A percentile compares a stretch with the other conserved stretches of the same genome.
Evolutionary conservation across 805 yeast species (phyloP).

Genomic region (Ogataea siamensis): DNA sequence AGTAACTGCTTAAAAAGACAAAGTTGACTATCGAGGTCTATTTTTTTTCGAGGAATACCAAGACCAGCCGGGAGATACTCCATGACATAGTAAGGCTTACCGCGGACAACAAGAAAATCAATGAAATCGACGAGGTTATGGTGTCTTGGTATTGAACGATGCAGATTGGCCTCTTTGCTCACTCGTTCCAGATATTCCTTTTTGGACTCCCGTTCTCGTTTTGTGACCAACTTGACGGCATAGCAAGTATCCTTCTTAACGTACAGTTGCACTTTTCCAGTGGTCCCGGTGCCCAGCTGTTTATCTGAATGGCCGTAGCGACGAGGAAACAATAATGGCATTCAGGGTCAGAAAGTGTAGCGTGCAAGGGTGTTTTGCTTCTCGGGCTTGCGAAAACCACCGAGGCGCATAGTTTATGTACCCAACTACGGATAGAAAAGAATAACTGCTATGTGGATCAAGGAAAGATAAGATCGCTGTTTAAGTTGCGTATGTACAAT

Average conservation of each 20-base stretch:
- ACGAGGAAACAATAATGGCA: slow-evolving; percentile 12
- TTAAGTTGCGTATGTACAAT: not conserved
- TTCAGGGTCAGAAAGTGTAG: slow-evolving; percentile 39
- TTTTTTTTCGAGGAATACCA: slow-evolving; percentile 1
- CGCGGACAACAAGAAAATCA: slow-evolving; percentile 31
- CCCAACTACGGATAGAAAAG: no score
- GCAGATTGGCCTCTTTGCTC: slow-evolving; percentile 36
- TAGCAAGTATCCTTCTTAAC: slow-evolving; percentile 9
- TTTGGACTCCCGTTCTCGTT: slow-evolving; percentile 40
- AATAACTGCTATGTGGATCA: no score
- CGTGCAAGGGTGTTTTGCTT: slow-evolving; percentile 38
- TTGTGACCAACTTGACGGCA: slow-evolving; percentile 48
- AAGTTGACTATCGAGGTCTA: slow-evolving; percentile 19
- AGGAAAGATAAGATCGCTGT: no score
- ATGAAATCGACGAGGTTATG: slow-evolving; percentile 36
- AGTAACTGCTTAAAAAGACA: slow-evolving; percentile 43
- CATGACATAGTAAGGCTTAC: slow-evolving; percentile 30
- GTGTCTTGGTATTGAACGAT: slow-evolving; percentile 30
- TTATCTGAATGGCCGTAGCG: slow-evolving; percentile 19
- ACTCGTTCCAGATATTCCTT: slow-evolving; percentile 40
- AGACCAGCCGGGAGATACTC: slow-evolving; percentile 37
- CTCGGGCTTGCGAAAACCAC: no score
- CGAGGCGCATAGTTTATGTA: no score
- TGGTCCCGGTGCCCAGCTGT: slow-evolving; percentile 20
- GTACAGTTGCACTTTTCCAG: slow-evolving; percentile 18